Percentiles rank a stretch among this genome's conserved stretches.
phyloP scores from a whole-genome alignment of 2,329 filamentous ascomycete species.

The Diaporthe vexans region DNA sequence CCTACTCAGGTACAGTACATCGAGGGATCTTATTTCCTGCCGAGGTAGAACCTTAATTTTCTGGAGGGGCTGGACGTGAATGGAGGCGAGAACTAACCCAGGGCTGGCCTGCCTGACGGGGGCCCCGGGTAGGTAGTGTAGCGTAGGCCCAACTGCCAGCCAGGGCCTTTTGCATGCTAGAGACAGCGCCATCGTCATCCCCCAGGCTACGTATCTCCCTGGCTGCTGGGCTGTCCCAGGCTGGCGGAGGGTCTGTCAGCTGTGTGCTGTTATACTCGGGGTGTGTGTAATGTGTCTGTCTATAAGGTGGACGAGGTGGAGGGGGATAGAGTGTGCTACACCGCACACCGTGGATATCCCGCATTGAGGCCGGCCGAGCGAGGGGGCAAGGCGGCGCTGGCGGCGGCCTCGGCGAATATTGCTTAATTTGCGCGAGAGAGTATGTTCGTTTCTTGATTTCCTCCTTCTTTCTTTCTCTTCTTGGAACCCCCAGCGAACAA shows the following conservation, averaged over 20 bases:
- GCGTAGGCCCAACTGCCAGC: background rate
- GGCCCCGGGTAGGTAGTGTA: background rate
- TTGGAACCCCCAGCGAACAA: background rate
- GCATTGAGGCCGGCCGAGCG: background rate
- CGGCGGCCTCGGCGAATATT: slow-evolving; percentile 2
- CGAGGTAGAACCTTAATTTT: slow-evolving; percentile 32
- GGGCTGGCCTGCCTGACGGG: slow-evolving; percentile 29
- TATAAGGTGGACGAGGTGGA: too few relatives aligned
- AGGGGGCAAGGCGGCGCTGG: background rate
- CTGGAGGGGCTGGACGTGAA: background rate
- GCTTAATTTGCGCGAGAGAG: background rate
- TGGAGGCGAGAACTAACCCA: background rate
- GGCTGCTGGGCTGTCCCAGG: background rate
- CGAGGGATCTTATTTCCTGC: background rate
- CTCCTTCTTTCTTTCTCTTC: background rate
- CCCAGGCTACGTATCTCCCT: background rate
- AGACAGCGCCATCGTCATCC: too few relatives aligned
- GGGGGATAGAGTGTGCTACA: background rate
- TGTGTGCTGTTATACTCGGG: background rate
- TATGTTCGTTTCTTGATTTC: background rate
- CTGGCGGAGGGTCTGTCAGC: background rate
- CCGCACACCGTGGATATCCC: background rate
- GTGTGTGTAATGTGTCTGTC: too few relatives aligned
- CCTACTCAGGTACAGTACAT: background rate
- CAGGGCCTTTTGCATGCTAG: background rate